Evolutionary conservation across 768 basidiomycete species (phyloP).

Genomic region (Botryobasidium botryosum): DNA sequence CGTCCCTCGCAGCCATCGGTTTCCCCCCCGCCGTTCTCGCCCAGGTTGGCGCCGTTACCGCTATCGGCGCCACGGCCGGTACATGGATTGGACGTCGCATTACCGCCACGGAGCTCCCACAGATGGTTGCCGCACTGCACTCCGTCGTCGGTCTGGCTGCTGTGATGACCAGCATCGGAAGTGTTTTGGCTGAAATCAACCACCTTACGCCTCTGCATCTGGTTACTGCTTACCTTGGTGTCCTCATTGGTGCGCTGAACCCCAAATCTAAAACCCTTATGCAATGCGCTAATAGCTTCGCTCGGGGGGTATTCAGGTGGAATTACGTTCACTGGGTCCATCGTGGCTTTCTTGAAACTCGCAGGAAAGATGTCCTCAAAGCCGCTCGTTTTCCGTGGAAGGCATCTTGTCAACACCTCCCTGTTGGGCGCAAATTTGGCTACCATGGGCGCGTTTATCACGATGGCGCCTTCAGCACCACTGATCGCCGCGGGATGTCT

Average conservation of each 20-base stretch:
- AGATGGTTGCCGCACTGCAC: constrained; percentile 67
- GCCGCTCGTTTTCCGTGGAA: constrained; percentile 54
- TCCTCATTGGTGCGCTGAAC: constrained; percentile 56
- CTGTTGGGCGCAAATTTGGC: constrained; percentile 56
- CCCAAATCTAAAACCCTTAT: neutral
- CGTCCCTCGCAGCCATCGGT: constrained; percentile 69
- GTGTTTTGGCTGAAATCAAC: constrained; percentile 51
- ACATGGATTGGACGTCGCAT: constrained; percentile 64
- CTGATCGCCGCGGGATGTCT: constrained; percentile 64
- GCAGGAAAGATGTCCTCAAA: constrained; percentile 67
- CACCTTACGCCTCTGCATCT: constrained; percentile 61
- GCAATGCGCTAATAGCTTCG: too few species aligned
- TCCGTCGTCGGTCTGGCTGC: constrained; percentile 84
- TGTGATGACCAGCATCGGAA: constrained; percentile 70
- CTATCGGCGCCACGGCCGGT: constrained; percentile 55
- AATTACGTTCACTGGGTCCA: constrained; percentile 77
- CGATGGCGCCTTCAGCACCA: constrained; percentile 51
- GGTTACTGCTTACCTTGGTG: constrained; percentile 72
- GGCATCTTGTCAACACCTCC: constrained; percentile 55
- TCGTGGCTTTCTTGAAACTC: constrained; percentile 78
- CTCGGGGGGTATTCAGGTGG: constrained; percentile 32
- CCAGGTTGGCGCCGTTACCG: constrained; percentile 63
- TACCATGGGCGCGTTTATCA: constrained; percentile 63
- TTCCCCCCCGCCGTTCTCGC: constrained; percentile 56
- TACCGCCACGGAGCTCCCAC: constrained; percentile 75